phyloP scores from a whole-genome alignment of 2,329 filamentous ascomycete genomes.

The Pestalotiopsis sp. region DNA sequence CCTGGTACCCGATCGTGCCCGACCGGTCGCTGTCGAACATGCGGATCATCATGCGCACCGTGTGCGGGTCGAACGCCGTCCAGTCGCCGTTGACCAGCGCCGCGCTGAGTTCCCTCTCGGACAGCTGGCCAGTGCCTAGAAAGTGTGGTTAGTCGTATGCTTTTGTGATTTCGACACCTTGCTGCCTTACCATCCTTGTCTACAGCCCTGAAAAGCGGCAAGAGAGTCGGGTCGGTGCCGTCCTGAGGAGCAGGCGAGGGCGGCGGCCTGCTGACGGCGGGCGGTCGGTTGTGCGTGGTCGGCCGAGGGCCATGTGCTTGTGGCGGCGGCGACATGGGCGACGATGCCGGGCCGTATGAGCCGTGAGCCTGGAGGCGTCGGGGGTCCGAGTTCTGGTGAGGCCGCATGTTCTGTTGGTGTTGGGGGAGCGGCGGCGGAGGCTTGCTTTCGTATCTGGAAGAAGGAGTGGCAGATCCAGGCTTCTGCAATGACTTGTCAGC shows the following conservation, averaged over 20 bases:
- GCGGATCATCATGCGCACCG: conserved; percentile 98
- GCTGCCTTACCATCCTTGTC: conserved; percentile 74
- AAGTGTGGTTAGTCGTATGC: neutral
- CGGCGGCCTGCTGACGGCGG: conserved; percentile 64
- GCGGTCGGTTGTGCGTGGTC: conserved; percentile 50
- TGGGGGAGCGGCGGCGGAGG: conserved; percentile 43
- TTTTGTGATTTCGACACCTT: neutral
- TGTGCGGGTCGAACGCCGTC: conserved; percentile 89
- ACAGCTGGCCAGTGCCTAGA: conserved; percentile 75
- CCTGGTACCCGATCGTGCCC: conserved; percentile 89
- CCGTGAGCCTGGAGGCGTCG: conserved; percentile 15
- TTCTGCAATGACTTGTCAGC: conserved; percentile 11
- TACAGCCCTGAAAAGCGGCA: conserved; percentile 86
- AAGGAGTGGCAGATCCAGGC: conserved; percentile 26
- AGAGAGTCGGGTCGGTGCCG: conserved; percentile 70
- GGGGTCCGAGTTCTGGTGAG: conserved; percentile 18
- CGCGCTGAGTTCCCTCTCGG: conserved; percentile 82
- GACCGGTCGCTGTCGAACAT: conserved; percentile 97
- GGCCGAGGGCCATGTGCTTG: conserved; percentile 44
- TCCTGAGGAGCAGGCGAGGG: conserved; percentile 61
- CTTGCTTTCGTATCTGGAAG: conserved; percentile 50
- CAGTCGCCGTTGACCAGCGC: conserved; percentile 97
- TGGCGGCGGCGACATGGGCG: conserved; percentile 54
- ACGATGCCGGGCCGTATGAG: conserved; percentile 25
- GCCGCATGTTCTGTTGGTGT: conserved; percentile 16